These are phyloP conservation scores for Tuber borchii DNA, from an alignment of 495 filamentous ascomycete genomes.

Conservation along the genomic window DNA sequence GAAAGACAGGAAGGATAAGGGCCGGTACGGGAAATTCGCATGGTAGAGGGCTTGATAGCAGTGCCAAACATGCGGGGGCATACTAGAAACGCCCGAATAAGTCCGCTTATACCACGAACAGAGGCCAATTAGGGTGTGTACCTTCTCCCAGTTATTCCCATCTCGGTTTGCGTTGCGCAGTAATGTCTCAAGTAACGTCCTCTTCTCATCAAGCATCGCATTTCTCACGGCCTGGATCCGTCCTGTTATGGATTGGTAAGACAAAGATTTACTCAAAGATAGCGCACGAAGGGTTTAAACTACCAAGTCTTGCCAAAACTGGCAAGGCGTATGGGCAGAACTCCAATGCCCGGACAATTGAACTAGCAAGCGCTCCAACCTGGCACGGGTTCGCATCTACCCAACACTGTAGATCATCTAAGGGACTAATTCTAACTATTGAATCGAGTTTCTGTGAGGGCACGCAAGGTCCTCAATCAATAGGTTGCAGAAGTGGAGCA, in stretches of 20 bases:
- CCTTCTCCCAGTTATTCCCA: slow-evolving; percentile 40
- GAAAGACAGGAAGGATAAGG: slow-evolving; percentile 33
- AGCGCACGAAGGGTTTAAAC: neutral
- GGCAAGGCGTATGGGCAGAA: slow-evolving; percentile 39
- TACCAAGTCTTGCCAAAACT: slow-evolving; percentile 33
- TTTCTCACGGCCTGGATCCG: slow-evolving; percentile 21
- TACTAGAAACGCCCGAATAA: slow-evolving; percentile 17
- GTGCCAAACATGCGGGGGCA: slow-evolving; percentile 36
- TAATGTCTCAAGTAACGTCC: slow-evolving; percentile 29
- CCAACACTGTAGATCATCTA: slow-evolving; percentile 25
- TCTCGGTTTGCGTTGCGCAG: slow-evolving; percentile 38
- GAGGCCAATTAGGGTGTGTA: slow-evolving; percentile 7
- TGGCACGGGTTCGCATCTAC: slow-evolving; percentile 36
- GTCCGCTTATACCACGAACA: neutral
- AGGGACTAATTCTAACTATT: slow-evolving; percentile 19
- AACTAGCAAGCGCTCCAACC: slow-evolving; percentile 21
- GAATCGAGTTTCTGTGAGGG: slow-evolving; percentile 30
- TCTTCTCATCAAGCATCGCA: slow-evolving; percentile 29
- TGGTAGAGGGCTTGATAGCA: slow-evolving; percentile 37
- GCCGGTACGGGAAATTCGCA: slow-evolving; percentile 32
- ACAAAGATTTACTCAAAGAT: too few species aligned
- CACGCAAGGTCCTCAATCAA: slow-evolving; percentile 13
- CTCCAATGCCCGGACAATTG: slow-evolving; percentile 32
- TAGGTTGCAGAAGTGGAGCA: neutral
- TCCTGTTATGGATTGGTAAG: slow-evolving; percentile 17